Evolutionary conservation across 225 moss, liverwort and hornwort genomes (phyloP).

Genomic region (Pleurozium schreberi): DNA sequence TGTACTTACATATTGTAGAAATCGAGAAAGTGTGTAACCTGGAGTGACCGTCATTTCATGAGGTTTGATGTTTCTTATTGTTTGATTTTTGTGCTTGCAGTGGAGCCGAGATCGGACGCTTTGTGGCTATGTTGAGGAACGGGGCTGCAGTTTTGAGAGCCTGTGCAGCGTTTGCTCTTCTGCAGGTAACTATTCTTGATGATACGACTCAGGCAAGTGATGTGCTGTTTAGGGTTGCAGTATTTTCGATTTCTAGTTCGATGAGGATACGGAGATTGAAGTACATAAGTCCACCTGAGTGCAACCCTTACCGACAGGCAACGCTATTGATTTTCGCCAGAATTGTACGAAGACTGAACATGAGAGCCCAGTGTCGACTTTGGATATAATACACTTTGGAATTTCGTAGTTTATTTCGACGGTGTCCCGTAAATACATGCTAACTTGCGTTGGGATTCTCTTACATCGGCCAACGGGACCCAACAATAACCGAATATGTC

Average conservation of each 20-base stretch:
- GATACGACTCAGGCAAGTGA: not conserved
- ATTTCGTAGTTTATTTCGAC: not conserved
- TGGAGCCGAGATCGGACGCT: conserved; percentile 93
- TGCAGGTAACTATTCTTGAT: conserved; percentile 44
- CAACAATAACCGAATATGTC: too few species aligned
- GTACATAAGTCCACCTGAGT: not conserved
- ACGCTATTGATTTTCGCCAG: not conserved
- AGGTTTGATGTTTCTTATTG: not conserved
- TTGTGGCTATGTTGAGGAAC: conserved; percentile 83
- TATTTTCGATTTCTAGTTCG: not conserved
- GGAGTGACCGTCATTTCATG: not conserved
- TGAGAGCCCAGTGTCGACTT: not conserved
- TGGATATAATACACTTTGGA: not conserved
- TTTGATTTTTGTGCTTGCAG: conserved; percentile 24
- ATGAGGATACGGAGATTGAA: not conserved
- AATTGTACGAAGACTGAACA: not conserved
- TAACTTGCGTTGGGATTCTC: not conserved
- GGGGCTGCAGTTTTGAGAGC: conserved; percentile 60
- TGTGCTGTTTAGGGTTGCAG: not conserved
- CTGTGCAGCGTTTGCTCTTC: conserved; percentile 89
- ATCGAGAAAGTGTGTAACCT: not conserved
- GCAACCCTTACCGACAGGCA: not conserved
- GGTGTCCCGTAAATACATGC: not conserved
- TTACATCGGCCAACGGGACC: not conserved
- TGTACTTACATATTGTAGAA: not conserved